Base-by-base conservation (phyloP, 2,329 filamentous ascomycete species). In the Pseudogymnoascus sp. region DNA sequence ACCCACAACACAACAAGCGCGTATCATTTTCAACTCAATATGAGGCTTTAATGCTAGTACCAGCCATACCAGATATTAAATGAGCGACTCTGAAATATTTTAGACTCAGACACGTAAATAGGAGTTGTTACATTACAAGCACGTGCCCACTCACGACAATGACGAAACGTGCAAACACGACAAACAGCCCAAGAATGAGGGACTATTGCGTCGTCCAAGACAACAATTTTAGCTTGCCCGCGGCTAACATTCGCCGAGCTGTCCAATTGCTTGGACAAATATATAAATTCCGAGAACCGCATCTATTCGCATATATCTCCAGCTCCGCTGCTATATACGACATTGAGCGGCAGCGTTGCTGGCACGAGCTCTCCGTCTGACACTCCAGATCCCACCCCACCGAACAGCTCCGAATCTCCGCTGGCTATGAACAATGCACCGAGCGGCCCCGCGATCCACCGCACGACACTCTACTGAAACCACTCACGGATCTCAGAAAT, bases 161-260 rank as follows among this genome's bases (percentile, higher is more conserved):
- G 50, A 33, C 50, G 50, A 56, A 56, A 56, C 10, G 29, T 33
- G 50, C 50, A 56, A 56, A 56, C 50, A 56, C 50, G 29, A 33
- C 50, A 56, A 56, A 56, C 50, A 56, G 11, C 17, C 4, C 17
- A 21, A 33, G 50, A 56, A 56, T 56, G 50, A 33, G 50, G 46
- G 50, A 56, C 29, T 56, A 81, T 75, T 0, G 80, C 74, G 63
- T 82, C 78, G 0, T 79, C 77, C 35, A 77, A 76, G 0, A 79
- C 78, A 0, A 79, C 78, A 56, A 19, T 19, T 33, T 56, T 33
- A 56, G 26, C 50, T 56, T 56, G 26, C n/a, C 46, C 50, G 50
- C 50, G 50, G 50, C 26, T 56, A 56, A 33, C 26, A 7, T 33
- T 56, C 50, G 50, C 26, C 50, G 50, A 56, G 29, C 50, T 33